Conservation (phyloP, 345 rosid genomes). For the Cardamine resedifolia region DNA sequence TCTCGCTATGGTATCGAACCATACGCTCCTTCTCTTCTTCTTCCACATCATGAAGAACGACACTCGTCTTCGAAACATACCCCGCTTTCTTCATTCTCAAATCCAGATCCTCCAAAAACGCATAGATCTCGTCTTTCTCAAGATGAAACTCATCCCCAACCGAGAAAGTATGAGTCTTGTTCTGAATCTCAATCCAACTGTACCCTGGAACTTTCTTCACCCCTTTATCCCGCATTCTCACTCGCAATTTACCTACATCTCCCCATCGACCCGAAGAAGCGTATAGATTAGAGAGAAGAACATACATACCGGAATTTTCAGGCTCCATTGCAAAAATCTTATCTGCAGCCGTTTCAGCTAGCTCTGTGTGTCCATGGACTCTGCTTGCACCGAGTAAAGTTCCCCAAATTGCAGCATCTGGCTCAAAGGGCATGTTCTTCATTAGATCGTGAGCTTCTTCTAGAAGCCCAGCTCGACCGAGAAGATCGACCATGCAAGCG, state of each 20-base stretch:
- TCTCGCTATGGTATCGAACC: conserved; percentile 72
- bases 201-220: conserved; percentile 64
- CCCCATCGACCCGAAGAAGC: conserved; percentile 69
- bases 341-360: conserved; percentile 66
- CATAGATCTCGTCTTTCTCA: conserved; percentile 54
- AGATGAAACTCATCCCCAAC: conserved; percentile 61
- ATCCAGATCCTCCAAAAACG: conserved; percentile 60
- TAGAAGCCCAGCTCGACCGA: conserved; percentile 68
- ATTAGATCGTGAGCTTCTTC: conserved; percentile 61
- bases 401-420: conserved; percentile 81
- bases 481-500: conserved; percentile 76
- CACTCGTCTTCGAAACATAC: conserved; percentile 51
- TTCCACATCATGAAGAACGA: conserved; percentile 73
- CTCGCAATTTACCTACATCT: conserved; percentile 60
- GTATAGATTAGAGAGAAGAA: conserved; percentile 68
- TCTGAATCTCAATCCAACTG: conserved; percentile 74
- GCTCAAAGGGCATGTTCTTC: conserved; percentile 58
- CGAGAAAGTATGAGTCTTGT: conserved; percentile 58
- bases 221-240: conserved; percentile 61
- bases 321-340: conserved; percentile 63
- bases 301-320: conserved; percentile 69
- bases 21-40: conserved; percentile 76
- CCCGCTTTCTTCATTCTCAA: conserved; percentile 61
- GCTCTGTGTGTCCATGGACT: conserved; percentile 58
- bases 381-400: conserved; percentile 80